Evolutionary conservation across 495 filamentous ascomycete species (phyloP).

Genomic region (Achaetomiella virescens): DNA sequence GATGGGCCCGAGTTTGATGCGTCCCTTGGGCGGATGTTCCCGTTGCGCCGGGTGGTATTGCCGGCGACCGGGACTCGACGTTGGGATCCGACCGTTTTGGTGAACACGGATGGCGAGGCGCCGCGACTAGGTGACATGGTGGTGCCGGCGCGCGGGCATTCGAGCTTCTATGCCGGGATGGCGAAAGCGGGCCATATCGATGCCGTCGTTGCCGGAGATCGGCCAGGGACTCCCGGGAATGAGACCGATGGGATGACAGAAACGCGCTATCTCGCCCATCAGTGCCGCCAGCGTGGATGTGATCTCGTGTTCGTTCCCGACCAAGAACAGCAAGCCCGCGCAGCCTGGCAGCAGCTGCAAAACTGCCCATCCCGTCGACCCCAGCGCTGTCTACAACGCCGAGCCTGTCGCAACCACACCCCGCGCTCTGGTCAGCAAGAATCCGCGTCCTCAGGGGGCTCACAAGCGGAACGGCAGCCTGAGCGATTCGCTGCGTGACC

Average conservation of each 20-base stretch:
- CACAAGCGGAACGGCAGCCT: conserved; percentile 54
- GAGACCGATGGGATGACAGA: conserved; percentile 21
- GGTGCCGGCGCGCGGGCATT: conserved; percentile 21
- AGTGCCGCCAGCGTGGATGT: conserved; percentile 55
- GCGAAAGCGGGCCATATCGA: conserved; percentile 45
- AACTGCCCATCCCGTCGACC: conserved; percentile 60
- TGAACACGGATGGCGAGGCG: conserved; percentile 30
- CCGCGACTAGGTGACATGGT: conserved; percentile 40
- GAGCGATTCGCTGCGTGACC: conserved; percentile 81
- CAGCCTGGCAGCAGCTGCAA: conserved; percentile 38
- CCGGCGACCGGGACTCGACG: conserved; percentile 49
- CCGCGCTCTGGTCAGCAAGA: conserved; percentile 47
- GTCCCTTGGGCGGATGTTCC: conserved; percentile 57
- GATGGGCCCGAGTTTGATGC: conserved; percentile 57
- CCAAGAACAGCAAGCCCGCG: conserved; percentile 48
- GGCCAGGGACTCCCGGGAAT: conserved; percentile 39
- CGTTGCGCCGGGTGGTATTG: conserved; percentile 68
- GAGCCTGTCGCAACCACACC: conserved; percentile 48
- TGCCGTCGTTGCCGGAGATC: conserved; percentile 33
- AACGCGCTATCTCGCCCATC: conserved; percentile 40
- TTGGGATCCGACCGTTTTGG: conserved; percentile 44
- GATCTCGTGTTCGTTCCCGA: conserved; percentile 78
- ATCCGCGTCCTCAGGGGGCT: conserved; percentile 39
- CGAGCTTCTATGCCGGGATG: conserved; percentile 44
- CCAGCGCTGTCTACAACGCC: conserved; percentile 40